phyloP scores from a whole-genome alignment of 768 basidiomycete species.

The Antrodiella citrinella region DNA sequence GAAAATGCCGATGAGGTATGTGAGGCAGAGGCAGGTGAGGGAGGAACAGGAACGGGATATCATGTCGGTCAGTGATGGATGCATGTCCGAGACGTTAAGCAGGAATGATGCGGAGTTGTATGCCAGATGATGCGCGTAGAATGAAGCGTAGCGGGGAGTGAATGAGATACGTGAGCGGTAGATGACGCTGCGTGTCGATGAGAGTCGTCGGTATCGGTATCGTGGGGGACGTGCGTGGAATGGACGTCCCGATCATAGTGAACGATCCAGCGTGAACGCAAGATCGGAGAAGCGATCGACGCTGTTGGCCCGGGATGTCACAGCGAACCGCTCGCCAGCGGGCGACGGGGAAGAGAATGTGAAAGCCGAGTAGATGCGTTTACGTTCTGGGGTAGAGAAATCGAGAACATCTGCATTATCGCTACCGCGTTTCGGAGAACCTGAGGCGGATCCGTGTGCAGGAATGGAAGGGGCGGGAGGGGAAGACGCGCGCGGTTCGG shows the following conservation, averaged over 20 bases:
- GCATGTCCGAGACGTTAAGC: background rate
- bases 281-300: conserved; percentile 16
- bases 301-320: conserved; percentile 13
- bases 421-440: background rate
- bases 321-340: conserved; percentile 42
- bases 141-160: background rate
- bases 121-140: background rate
- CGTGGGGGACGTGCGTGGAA: background rate
- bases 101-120: background rate
- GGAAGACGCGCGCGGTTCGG: conserved; percentile 7
- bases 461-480: conserved; percentile 4
- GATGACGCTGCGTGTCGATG: background rate
- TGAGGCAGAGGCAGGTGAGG: background rate
- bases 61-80: background rate
- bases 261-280: conserved; percentile 2
- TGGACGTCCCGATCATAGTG: background rate
- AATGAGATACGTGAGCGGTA: background rate
- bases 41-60: background rate
- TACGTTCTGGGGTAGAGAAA: conserved; percentile 71
- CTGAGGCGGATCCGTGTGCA: background rate
- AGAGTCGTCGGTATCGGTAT: background rate
- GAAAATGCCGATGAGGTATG: too few species aligned
- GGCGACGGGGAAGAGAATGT: conserved; percentile 74
- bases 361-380: conserved; percentile 64
- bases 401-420: conserved; percentile 22